Base-by-base conservation (phyloP, 1,139 yeast genomes). In the Chernovozyma aurita region DNA sequence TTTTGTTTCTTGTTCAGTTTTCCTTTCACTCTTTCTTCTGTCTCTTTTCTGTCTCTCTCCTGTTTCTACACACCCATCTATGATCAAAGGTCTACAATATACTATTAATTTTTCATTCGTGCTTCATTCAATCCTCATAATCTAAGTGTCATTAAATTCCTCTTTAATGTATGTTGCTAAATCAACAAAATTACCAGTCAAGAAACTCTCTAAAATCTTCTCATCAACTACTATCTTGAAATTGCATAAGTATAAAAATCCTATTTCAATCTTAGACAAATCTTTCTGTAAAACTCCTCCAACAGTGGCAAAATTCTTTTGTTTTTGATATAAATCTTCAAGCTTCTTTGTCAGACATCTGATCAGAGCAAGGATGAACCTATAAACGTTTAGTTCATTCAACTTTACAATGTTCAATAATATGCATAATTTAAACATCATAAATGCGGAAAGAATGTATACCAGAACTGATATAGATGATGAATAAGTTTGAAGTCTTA, bases 311-410 rank as follows among this genome's bases (percentile, higher is more conserved):
- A 65, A 70, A 12, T 62, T 47, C 40, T 59, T 58, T 39, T 70
- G 76, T 39, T 63, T 66, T 42, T 70, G 76, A 44, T 65, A 63
- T 12, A 69, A 50, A 42, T 70, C 76, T 42, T 70, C 76, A 33
- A 69, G 46, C 18, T 55, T 59, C 47, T 70, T 70, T 4, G 70
- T 65, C 55, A 65, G 68, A 42, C 74, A 66, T 37, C 76, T 52
- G n/a, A 70, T 53, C 45, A 64, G 61, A 2, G 71, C 73, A 36
- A 70, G 52, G 11, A 68, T 52, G 30, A 68, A 54, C 28, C 76
- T 49, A 44, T 68, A 59, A 13, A 61, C 68, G 41, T 70, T 70
- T 34, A 53, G 50, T 4, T 50, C 49, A 4, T 63, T 61, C 32
- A 70, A 52, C 2, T 54, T 57, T 18, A 66, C 54, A 8, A 60